phyloP scores from a whole-genome alignment of 2,329 filamentous ascomycete genomes.

The Ascochyta koolunga region DNA sequence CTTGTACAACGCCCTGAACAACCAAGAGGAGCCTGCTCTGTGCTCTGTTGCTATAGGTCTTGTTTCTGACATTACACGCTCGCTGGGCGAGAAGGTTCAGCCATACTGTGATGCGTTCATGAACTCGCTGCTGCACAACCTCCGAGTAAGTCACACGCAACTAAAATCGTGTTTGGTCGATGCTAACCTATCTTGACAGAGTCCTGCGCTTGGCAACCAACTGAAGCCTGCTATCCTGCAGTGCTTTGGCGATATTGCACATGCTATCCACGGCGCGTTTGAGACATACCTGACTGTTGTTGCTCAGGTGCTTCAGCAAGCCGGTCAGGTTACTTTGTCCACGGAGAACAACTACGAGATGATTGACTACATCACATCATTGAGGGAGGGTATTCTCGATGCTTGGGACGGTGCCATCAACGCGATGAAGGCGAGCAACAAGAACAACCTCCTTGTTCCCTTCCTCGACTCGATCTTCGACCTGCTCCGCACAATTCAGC shows the following conservation, averaged over 20 bases:
- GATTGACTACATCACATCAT: constrained; percentile 92
- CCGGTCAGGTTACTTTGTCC: constrained; percentile 78
- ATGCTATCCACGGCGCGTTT: constrained; percentile 89
- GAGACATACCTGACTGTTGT: constrained; percentile 93
- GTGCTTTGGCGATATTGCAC: constrained; percentile 96
- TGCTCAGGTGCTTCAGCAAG: constrained; percentile 91
- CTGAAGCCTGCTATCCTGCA: constrained; percentile 98
- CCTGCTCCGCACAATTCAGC: constrained; percentile 78
- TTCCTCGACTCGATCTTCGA: constrained; percentile 87
- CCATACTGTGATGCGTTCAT: constrained; percentile 97
- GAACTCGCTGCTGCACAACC: constrained; percentile 94
- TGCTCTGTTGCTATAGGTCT: constrained; percentile 98
- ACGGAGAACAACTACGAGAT: constrained; percentile 90
- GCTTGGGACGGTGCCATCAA: constrained; percentile 97
- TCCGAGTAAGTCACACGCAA: constrained; percentile 65
- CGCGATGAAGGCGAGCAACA: constrained; percentile 83
- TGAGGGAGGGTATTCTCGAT: constrained; percentile 98
- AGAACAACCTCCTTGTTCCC: constrained; percentile 73
- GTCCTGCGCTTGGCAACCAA: constrained; percentile 85
- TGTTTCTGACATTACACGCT: constrained; percentile 94
- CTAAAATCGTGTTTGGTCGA: neutral
- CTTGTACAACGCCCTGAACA: constrained; percentile 90
- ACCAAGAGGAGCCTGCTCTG: constrained; percentile 91
- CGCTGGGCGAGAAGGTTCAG: constrained; percentile 86
- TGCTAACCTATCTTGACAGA: constrained; percentile 55